Evolutionary conservation across 148 eudicot genomes (phyloP).

Genomic region (Spergularia marina): DNA sequence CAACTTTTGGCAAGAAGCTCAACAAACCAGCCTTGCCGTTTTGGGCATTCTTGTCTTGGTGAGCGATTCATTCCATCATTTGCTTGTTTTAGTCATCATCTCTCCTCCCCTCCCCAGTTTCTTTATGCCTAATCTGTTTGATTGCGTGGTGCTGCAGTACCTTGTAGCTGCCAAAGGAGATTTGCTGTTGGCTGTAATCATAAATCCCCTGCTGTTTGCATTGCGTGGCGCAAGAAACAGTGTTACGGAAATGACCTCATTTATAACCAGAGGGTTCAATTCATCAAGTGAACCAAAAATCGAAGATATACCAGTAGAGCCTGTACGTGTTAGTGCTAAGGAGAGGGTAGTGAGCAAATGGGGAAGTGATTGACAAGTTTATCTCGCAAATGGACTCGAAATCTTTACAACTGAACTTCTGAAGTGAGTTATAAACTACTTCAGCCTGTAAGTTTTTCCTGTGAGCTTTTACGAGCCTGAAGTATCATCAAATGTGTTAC

Average conservation of each 20-base stretch:
- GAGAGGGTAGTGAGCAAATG: slow-evolving; percentile 76
- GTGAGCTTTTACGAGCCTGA: no score
- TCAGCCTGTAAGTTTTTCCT: slow-evolving; percentile 12
- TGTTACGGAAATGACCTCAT: slow-evolving; percentile 36
- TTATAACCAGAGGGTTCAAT: slow-evolving; percentile 39
- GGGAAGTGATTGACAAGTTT: slow-evolving; percentile 52
- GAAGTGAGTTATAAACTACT: not conserved
- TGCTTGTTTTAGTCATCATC: not conserved
- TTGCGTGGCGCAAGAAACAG: slow-evolving; percentile 52
- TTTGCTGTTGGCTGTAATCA: slow-evolving; percentile 53
- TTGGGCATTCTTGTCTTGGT: slow-evolving; percentile 60
- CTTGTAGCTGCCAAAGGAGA: slow-evolving; percentile 75
- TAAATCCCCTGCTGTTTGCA: slow-evolving; percentile 67
- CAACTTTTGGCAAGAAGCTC: slow-evolving; percentile 89
- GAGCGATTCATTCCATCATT: slow-evolving; percentile 11
- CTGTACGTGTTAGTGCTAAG: slow-evolving; percentile 50
- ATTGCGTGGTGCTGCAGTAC: slow-evolving; percentile 43
- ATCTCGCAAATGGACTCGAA: not conserved
- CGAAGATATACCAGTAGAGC: slow-evolving; percentile 33
- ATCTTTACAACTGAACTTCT: not conserved
- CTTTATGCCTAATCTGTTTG: not conserved
- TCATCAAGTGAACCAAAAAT: slow-evolving; percentile 30
- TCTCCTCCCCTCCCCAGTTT: not conserved
- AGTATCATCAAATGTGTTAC: no score
- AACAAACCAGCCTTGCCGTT: slow-evolving; percentile 57